phyloP scores from a whole-genome alignment of 352 stramenopile species.

The Phytopythium sindhum region DNA sequence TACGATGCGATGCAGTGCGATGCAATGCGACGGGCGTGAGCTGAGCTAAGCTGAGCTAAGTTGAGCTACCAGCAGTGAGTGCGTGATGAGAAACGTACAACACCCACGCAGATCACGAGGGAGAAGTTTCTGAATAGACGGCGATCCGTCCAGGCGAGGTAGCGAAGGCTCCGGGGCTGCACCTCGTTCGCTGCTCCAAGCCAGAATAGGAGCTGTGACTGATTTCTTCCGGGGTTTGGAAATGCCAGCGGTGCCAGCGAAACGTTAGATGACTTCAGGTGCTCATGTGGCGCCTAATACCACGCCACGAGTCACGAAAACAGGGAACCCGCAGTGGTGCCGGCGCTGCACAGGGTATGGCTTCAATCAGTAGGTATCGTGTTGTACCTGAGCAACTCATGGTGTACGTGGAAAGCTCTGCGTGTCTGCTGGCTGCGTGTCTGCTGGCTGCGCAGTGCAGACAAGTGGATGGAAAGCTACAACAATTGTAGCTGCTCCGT shows the following conservation, averaged over 20 bases:
- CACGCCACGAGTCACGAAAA: not conserved
- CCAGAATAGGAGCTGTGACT: not conserved
- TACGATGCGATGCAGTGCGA: not conserved
- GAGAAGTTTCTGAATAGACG: not conserved
- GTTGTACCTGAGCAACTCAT: too few species aligned
- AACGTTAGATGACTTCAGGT: not conserved
- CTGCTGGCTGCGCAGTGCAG: not conserved
- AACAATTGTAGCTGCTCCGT: not conserved
- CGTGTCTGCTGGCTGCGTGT: too few species aligned
- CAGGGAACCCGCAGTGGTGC: not conserved
- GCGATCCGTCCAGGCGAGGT: conserved; percentile 6
- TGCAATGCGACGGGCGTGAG: not conserved
- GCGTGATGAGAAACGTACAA: not conserved
- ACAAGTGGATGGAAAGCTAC: not conserved
- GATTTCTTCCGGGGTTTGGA: conserved; percentile 10
- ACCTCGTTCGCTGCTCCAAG: not conserved
- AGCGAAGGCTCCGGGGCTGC: not conserved
- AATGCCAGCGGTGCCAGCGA: not conserved
- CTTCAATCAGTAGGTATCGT: not conserved
- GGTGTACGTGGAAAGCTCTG: too few species aligned
- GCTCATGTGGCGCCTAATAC: not conserved
- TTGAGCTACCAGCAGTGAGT: too few species aligned
- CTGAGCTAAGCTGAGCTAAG: too few species aligned
- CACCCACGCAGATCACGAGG: not conserved
- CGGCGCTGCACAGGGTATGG: not conserved